These are phyloP conservation scores for Trichosporon sp. DNA, from an alignment of 1,284 basidiomycete genomes.

Conservation along the genomic window DNA sequence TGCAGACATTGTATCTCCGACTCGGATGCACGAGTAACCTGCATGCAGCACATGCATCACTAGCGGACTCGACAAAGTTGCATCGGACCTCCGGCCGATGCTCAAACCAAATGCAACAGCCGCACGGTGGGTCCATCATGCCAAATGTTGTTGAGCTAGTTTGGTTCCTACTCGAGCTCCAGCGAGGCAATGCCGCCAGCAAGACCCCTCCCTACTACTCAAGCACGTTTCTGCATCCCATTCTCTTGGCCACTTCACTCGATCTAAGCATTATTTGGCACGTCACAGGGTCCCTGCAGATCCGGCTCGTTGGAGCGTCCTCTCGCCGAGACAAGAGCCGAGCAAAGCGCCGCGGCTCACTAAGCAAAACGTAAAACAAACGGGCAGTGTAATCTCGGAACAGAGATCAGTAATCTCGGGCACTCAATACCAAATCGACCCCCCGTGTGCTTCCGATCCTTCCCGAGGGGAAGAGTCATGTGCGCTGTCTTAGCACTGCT, in stretches of 20 bases:
- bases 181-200: too few relatives aligned
- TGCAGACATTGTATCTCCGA: not conserved
- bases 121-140: not conserved
- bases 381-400: constrained; percentile 4
- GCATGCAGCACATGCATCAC: too few relatives aligned
- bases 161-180: too few relatives aligned
- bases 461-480: not conserved
- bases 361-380: too few relatives aligned
- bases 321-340: not conserved
- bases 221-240: not conserved
- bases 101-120: not conserved
- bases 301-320: too few relatives aligned
- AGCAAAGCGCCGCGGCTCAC: too few relatives aligned
- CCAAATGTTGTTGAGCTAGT: too few relatives aligned
- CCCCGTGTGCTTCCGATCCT: not conserved
- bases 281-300: too few relatives aligned
- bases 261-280: too few relatives aligned
- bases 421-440: not conserved
- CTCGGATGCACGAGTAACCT: not conserved
- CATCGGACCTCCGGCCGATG: not conserved
- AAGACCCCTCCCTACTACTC: not conserved
- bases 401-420: constrained; percentile 1
- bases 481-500: not conserved
- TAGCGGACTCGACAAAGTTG: not conserved
- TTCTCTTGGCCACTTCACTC: too few relatives aligned